These are phyloP conservation scores for Saccharomycopsis sp. DNA, from an alignment of 805 yeast species.

Conservation along the genomic window DNA sequence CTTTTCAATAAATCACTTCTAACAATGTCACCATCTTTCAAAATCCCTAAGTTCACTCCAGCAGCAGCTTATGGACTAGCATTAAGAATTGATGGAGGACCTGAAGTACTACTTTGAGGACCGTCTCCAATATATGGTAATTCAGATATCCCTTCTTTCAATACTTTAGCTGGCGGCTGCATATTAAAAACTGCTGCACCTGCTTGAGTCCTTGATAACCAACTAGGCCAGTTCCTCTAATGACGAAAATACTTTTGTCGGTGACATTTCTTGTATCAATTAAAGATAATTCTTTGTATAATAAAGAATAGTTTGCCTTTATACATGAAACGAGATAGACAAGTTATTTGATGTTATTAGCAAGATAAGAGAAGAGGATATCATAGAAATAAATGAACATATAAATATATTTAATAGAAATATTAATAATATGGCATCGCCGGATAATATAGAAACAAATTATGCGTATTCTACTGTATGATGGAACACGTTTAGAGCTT, in stretches of 20 bases:
- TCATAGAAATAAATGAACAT: too few relatives aligned
- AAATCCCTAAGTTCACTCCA: conserved; percentile 23
- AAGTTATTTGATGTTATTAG: too few relatives aligned
- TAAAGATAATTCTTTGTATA: too few relatives aligned
- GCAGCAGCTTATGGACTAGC: conserved; percentile 26
- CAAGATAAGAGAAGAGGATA: too few relatives aligned
- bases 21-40: conserved; percentile 24
- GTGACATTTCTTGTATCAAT: conserved; percentile 22
- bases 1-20: conserved; percentile 24
- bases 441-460: too few relatives aligned
- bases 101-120: conserved; percentile 26
- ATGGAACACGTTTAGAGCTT: background rate
- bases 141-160: conserved; percentile 22
- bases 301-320: too few relatives aligned
- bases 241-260: conserved; percentile 23
- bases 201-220: conserved; percentile 28
- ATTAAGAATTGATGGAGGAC: conserved; percentile 26
- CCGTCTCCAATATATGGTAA: conserved; percentile 27
- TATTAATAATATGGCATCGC: too few relatives aligned
- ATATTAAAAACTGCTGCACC: conserved; percentile 27
- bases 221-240: conserved; percentile 26
- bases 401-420: too few relatives aligned
- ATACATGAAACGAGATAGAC: too few relatives aligned
- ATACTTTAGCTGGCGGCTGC: conserved; percentile 24
- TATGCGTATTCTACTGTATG: background rate